A percentile compares a stretch with the other conserved stretches of the same genome.
Evolutionary conservation across 108 stramenopile species (phyloP).

Genomic region (Fistulifera pelliculosa): DNA sequence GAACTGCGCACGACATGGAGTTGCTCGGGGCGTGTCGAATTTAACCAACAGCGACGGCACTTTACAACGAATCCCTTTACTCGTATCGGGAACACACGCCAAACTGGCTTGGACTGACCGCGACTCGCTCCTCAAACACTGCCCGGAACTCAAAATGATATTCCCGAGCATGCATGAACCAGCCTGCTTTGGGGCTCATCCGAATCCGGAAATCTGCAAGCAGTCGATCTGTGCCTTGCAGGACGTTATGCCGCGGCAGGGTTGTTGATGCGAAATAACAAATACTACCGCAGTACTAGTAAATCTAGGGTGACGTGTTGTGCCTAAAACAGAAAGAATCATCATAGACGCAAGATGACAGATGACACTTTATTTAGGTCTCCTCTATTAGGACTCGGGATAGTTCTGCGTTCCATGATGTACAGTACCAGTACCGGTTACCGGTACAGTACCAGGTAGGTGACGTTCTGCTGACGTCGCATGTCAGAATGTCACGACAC

Average conservation of each 20-base stretch:
- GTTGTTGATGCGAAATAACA: slow-evolving; percentile 17
- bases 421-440: too few species aligned
- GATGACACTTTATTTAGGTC: too few species aligned
- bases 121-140: slow-evolving; percentile 27
- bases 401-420: too few species aligned
- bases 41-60: neutral
- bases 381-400: too few species aligned
- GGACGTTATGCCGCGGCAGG: slow-evolving; percentile 24
- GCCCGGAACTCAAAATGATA: slow-evolving; percentile 47
- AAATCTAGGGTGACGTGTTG: too few species aligned
- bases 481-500: too few species aligned
- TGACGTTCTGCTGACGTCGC: too few species aligned
- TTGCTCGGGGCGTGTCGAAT: slow-evolving; percentile 23
- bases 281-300: too few species aligned
- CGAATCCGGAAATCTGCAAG: slow-evolving; percentile 35
- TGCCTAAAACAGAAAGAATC: too few species aligned
- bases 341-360: too few species aligned
- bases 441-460: too few species aligned
- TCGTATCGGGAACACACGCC: slow-evolving; percentile 38
- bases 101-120: slow-evolving; percentile 20
- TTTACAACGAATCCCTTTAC: slow-evolving; percentile 22
- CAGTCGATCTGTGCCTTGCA: slow-evolving; percentile 42
- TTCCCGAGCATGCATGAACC: slow-evolving; percentile 55
- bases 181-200: slow-evolving; percentile 57
- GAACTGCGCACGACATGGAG: slow-evolving; percentile 14